Evolutionary conservation across 75 land plant species (phyloP).

Genomic region (Adiantum capillusveneris): DNA sequence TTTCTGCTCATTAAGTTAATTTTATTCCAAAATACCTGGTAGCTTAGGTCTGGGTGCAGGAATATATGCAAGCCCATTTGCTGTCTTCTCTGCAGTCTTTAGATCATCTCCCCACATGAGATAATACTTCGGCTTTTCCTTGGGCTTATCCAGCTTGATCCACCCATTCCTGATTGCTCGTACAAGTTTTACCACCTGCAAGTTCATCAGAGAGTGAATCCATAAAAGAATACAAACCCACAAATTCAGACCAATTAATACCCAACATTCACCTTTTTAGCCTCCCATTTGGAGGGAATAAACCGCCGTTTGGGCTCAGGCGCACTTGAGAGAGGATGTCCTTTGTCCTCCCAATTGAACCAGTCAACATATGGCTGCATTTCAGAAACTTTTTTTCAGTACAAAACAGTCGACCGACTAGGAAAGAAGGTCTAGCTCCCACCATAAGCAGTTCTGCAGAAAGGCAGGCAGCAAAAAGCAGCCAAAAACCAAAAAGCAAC

Average conservation of each 20-base stretch:
- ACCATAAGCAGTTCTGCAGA: too few species aligned
- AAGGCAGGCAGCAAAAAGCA: too few species aligned
- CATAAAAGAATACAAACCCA: too few species aligned
- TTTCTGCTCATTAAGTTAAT: too few species aligned
- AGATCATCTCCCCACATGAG: constrained; percentile 93
- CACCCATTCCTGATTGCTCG: constrained; percentile 75
- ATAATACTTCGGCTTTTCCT: constrained; percentile 58
- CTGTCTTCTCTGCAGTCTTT: constrained; percentile 41
- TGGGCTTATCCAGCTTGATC: constrained; percentile 79
- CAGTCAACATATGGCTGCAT: constrained; percentile 94
- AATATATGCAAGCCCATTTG: constrained; percentile 63
- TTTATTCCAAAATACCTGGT: constrained; percentile 46
- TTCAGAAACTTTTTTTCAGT: not conserved
- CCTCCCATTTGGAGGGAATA: constrained; percentile 96
- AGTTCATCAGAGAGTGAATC: too few species aligned
- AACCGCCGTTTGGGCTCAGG: constrained; percentile 98
- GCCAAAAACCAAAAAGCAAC: too few species aligned
- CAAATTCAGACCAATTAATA: not conserved
- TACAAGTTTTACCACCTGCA: constrained; percentile 61
- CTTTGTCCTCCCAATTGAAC: constrained; percentile 81
- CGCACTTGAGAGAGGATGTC: constrained; percentile 86
- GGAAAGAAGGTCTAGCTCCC: too few species aligned
- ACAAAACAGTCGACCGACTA: too few species aligned
- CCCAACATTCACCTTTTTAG: constrained; percentile 60
- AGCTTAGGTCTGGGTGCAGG: constrained; percentile 85